Percentiles rank a stretch among this genome's conserved stretches.
Evolutionary conservation across 2,329 filamentous ascomycete species (phyloP).

Genomic region (Alternaria sp.): DNA sequence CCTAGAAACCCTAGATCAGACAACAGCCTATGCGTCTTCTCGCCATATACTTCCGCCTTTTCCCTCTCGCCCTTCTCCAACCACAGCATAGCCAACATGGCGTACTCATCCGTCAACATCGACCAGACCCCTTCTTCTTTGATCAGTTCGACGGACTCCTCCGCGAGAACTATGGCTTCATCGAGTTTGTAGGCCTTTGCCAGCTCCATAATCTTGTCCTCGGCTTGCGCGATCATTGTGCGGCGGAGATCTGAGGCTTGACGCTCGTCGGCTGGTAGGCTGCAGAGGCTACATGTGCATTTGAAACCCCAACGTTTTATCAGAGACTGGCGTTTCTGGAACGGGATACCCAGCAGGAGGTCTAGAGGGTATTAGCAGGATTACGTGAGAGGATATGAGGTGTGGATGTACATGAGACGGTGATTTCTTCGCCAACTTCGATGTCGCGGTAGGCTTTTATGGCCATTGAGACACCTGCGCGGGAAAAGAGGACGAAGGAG

Average conservation of each 20-base stretch:
- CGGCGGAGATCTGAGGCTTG: conserved; percentile 25
- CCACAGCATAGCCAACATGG: conserved; percentile 23
- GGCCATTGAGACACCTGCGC: conserved; percentile 23
- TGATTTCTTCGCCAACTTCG: conserved; percentile 32
- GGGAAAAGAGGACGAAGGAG: conserved; percentile 34
- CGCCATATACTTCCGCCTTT: conserved; percentile 18
- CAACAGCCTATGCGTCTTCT: conserved; percentile 5
- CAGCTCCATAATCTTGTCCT: conserved; percentile 11
- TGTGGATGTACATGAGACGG: conserved; percentile 30
- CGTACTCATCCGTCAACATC: conserved; percentile 25
- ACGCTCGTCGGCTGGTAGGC: background rate
- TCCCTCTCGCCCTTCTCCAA: conserved; percentile 13
- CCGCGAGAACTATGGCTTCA: conserved; percentile 15
- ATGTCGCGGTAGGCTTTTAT: conserved; percentile 34
- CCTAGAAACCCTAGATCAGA: conserved; percentile 28
- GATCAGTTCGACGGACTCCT: conserved; percentile 22
- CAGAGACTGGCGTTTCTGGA: conserved; percentile 1
- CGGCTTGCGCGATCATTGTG: conserved; percentile 11
- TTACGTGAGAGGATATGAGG: too few relatives aligned
- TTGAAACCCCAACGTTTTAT: conserved; percentile 32
- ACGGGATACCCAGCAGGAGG: conserved; percentile 24
- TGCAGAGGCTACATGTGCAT: conserved; percentile 31
- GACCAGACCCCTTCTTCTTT: conserved; percentile 20
- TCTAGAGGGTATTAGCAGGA: too few relatives aligned
- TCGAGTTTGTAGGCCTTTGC: conserved; percentile 3